Evolutionary conservation across 805 yeast genomes (phyloP), one percentile per base, ranked within the genome.

Genomic region (Saccharomycopsis sp.): DNA sequence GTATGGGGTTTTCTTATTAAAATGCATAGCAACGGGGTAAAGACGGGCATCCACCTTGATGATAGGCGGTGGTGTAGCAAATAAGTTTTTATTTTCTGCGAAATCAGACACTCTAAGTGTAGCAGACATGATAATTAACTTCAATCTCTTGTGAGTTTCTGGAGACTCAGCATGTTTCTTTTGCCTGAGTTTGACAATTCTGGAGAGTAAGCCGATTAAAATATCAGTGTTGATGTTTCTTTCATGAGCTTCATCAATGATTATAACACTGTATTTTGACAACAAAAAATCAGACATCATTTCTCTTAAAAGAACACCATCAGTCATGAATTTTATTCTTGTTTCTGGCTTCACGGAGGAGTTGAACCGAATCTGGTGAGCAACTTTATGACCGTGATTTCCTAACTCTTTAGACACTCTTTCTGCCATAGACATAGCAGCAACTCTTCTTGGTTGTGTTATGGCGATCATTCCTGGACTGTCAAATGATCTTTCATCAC

Each of bases 211-310:
- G 53, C 99, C 99, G 62, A 94, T 91, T 58, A 94, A 76, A 53
- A 94, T 93, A 72, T 94, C 99, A 0, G 99, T 94, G 69, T 94
- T 94, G 61, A 93, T 84, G 68, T 91, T 93, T 70, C 99, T 82
- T 71, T 94, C 99, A 70, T 94, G 99, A 0, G 99, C 99, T 72
- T 94, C 99, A 75, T 94, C 99, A 60, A 94, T 89, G 25, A 96
- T 80, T 52, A 94, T 79, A 0, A 88, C 85, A 0, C 97, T 91
- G 69, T 94, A 94, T 67, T 87, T 89, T 41, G 82, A 78, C 54
- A 96, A 75, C 62, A 86, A 73, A 61, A 94, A 86, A 67, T 94
- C 99, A 0, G 81, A 76, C 87, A 93, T 86, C 89, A 94, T 85
- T 71, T 94, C 99, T 64, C 98, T 79, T 42, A 96, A 74, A 56